A percentile compares a stretch with the other conserved stretches of the same genome.
These are phyloP conservation scores for Ustilago xerochloae DNA, from an alignment of 1,284 basidiomycete species.

Conservation along the genomic window DNA sequence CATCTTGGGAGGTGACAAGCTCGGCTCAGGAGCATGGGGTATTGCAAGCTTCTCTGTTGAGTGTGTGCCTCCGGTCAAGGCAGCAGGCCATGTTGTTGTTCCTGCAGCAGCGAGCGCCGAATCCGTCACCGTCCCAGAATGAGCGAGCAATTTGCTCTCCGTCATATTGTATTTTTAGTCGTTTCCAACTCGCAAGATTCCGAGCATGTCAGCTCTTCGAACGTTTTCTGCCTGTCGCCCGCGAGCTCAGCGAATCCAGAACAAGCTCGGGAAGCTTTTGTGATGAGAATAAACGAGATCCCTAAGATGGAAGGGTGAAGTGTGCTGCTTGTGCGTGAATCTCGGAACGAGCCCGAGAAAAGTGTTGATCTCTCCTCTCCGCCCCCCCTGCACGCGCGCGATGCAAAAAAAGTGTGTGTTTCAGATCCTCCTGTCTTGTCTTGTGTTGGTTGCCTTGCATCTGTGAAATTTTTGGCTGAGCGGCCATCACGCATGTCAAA, in stretches of 20 bases:
- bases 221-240: no score
- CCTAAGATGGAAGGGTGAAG: no score
- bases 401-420: constrained; percentile 15
- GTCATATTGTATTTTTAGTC: constrained; percentile 11
- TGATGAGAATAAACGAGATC: no score
- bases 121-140: background rate
- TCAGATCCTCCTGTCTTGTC: constrained; percentile 28
- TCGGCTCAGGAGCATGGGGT: constrained; percentile 53
- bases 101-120: constrained; percentile 15
- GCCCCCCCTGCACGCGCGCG: background rate
- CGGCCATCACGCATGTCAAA: no score
- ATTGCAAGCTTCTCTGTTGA: constrained; percentile 47
- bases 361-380: background rate
- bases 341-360: constrained; percentile 6
- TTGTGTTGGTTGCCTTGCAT: constrained; percentile 19
- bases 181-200: background rate
- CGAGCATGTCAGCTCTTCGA: background rate
- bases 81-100: constrained; percentile 18
- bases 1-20: constrained; percentile 48
- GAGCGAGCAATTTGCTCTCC: background rate
- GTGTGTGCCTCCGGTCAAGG: constrained; percentile 17
- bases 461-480: no score
- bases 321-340: background rate
- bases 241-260: no score
- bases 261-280: no score